Evolutionary conservation across 257 asterid genomes (phyloP).

Genomic region (Solanum appendiculatum): DNA sequence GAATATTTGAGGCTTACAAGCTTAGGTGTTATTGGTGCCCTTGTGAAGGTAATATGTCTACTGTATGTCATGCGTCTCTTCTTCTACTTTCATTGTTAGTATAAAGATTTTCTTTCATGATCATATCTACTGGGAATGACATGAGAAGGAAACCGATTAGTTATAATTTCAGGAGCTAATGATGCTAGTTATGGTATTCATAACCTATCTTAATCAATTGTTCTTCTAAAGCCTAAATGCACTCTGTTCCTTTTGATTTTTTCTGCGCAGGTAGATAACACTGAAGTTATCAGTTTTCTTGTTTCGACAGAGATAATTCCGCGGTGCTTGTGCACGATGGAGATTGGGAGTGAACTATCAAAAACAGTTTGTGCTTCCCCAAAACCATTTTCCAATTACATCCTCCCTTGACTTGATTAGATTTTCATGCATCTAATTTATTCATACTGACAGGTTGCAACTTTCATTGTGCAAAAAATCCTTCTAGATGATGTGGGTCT

Average conservation of each 20-base stretch:
- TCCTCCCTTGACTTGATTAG: not conserved
- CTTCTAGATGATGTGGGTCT: slow-evolving; percentile 22
- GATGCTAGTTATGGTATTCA: not conserved
- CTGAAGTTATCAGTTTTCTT: slow-evolving; percentile 8
- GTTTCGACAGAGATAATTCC: slow-evolving; percentile 26
- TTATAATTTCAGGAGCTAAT: not conserved
- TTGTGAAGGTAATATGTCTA: slow-evolving; percentile 25
- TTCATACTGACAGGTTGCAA: slow-evolving; percentile 20
- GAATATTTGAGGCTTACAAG: slow-evolving; percentile 26
- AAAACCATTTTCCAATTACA: not conserved
- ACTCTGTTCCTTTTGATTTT: not conserved
- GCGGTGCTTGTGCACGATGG: slow-evolving; percentile 17
- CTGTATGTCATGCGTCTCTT: not conserved
- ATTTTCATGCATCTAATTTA: not conserved
- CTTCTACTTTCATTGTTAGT: not conserved
- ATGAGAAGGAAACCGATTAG: not conserved
- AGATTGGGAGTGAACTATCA: slow-evolving; percentile 20
- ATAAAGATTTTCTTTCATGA: not conserved
- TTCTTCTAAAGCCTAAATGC: not conserved
- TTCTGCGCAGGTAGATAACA: slow-evolving; percentile 14
- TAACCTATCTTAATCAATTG: not conserved
- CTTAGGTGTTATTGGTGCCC: slow-evolving; percentile 33
- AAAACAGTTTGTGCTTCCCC: slow-evolving; percentile 18
- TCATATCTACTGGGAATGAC: not conserved
- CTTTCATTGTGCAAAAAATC: slow-evolving; percentile 20